Evolutionary conservation across 305 asterid species (phyloP).

Genomic region (Solanum chacoense): DNA sequence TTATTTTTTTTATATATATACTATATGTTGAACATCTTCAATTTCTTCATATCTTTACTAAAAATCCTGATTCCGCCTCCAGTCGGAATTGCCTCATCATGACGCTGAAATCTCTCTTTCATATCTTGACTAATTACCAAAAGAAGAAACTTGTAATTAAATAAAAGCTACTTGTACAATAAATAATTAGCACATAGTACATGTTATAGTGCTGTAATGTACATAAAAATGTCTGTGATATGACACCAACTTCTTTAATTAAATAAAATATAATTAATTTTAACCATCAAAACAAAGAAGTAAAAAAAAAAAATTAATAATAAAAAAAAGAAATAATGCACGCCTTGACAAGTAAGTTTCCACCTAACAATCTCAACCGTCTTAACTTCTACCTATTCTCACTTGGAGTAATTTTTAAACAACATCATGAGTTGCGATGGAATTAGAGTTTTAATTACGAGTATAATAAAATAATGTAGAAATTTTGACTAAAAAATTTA

Average conservation of each 20-base stretch:
- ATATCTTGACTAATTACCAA: neutral
- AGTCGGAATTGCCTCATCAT: neutral
- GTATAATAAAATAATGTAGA: no score
- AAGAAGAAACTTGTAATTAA: neutral
- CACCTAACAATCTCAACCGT: neutral
- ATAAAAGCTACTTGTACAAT: neutral
- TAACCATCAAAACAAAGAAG: neutral
- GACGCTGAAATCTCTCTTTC: neutral
- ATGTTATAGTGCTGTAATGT: neutral
- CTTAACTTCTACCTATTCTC: neutral
- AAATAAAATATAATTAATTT: neutral
- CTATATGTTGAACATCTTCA: neutral
- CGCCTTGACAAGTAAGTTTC: neutral
- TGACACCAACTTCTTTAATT: neutral
- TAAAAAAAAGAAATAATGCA: neutral
- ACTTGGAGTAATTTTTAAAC: neutral
- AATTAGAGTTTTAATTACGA: neutral
- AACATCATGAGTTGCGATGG: neutral
- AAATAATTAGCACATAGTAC: neutral
- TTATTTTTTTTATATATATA: neutral
- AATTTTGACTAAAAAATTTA: neutral
- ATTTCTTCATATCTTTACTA: fast-evolving
- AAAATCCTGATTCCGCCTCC: neutral
- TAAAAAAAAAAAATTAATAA: neutral
- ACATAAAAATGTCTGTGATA: neutral